Conservation (phyloP, 306 rosid genomes). For the Ceratonia siliqua region DNA sequence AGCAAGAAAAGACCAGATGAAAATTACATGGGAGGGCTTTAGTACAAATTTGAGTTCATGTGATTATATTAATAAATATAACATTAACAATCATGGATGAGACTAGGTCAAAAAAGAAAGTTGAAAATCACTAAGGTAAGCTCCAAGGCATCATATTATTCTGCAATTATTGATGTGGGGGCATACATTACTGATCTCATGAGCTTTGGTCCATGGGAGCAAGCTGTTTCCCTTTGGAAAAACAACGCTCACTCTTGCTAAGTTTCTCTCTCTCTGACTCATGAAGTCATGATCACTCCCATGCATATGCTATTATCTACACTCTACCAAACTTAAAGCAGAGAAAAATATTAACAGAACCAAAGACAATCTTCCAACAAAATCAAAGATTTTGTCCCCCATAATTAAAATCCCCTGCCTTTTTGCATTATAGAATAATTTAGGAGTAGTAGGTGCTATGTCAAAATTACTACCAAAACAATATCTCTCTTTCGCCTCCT, state of each 20-base stretch:
- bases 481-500: neutral
- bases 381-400: constrained; percentile 77
- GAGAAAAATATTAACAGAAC: constrained; percentile 35
- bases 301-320: constrained; percentile 45
- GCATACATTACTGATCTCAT: constrained; percentile 40
- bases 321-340: constrained; percentile 49
- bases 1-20: constrained; percentile 36
- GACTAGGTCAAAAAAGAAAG: constrained; percentile 55
- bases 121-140: constrained; percentile 36
- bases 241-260: constrained; percentile 33
- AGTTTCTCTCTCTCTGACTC: constrained; percentile 47
- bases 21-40: constrained; percentile 35
- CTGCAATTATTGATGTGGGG: constrained; percentile 79
- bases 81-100: constrained; percentile 20
- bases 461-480: constrained; percentile 25
- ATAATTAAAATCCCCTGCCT: constrained; percentile 60
- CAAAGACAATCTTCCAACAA: constrained; percentile 67
- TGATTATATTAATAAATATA: constrained; percentile 42
- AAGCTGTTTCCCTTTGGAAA: constrained; percentile 73
- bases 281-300: constrained; percentile 58
- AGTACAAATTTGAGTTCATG: constrained; percentile 35
- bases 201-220: constrained; percentile 49
- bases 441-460: constrained; percentile 34
- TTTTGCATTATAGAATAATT: constrained; percentile 38
- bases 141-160: constrained; percentile 58